Evolutionary conservation across 2,329 filamentous ascomycete species (phyloP), one percentile per base, ranked within the genome.

Genomic region (Bipolaris bicolor): DNA sequence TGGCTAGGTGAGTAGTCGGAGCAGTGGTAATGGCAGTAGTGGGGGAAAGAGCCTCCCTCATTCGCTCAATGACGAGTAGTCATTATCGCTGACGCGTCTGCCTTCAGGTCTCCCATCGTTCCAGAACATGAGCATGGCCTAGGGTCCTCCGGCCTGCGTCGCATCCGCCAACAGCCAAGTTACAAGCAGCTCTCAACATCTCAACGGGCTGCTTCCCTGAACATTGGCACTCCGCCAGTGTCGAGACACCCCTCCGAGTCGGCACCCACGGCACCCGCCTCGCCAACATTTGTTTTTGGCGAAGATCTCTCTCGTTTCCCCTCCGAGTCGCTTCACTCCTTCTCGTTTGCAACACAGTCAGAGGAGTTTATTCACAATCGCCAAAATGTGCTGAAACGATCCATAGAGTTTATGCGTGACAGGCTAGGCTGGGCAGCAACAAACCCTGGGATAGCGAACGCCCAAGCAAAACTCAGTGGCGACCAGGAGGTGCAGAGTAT

Each of bases 391-490:
- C 77, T 99, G 70, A 97, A 96, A 78, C 86, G 94, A 57, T 96
- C 93, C 7, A 89, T 97, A 72, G 95, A 98, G 76, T 97, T 98
- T 72, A 96, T 99, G 90, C 90, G 91, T 71, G 92, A 97, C 73
- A 90, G 91, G 63, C 85, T 96, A 77, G 90, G 90, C 62, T 94
- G 92, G 89, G 86, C 90, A 31, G 84, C 88, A 31, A 86, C 86
- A 50, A 90, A 89, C 71, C 86, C 90, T 13, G 91, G 87, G 10
- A 87, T 97, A 65, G 88, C 89, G 43, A 92, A 88, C 71, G 92
- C 92, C 15, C 92, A 97, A 76, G 91, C 93, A 51, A 88, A 90
- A 70, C 83, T 90, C 50, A 88, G 85, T 61, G 93, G 92, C 20
- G 93, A 98, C 76, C 81, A 91, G 49, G 94, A 97, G 67, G 85